Evolutionary conservation across 805 yeast genomes (phyloP).

Genomic region (Nakazawaea molendinolei): DNA sequence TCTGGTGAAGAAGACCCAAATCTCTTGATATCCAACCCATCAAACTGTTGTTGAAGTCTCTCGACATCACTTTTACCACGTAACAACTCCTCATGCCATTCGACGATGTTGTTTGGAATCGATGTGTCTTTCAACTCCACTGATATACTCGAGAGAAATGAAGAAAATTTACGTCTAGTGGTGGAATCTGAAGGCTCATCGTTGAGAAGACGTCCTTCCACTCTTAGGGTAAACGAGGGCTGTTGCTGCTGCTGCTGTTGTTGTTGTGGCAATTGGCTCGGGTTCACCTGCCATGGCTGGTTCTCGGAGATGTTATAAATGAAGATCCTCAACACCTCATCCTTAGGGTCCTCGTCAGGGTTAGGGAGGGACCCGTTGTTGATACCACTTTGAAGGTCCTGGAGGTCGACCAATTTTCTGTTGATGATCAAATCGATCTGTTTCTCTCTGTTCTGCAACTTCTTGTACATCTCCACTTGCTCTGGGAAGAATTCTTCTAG

Average conservation of each 20-base stretch:
- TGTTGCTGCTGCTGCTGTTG: conserved; percentile 22
- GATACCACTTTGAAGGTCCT: conserved; percentile 52
- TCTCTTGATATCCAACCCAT: conserved; percentile 84
- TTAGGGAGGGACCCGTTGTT: conserved; percentile 34
- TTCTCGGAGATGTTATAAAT: conserved; percentile 76
- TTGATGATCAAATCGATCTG: conserved; percentile 74
- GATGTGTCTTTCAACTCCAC: conserved; percentile 46
- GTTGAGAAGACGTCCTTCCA: conserved; percentile 76
- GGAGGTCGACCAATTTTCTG: conserved; percentile 79
- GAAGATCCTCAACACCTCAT: conserved; percentile 67
- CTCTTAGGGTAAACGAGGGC: conserved; percentile 75
- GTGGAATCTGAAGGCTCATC: conserved; percentile 45
- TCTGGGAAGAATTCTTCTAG: conserved; percentile 26
- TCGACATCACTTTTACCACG: conserved; percentile 22
- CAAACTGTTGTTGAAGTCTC: conserved; percentile 47
- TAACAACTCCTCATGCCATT: conserved; percentile 76
- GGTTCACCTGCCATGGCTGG: conserved; percentile 77
- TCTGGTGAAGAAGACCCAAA: conserved; percentile 43
- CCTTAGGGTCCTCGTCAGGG: conserved; percentile 36
- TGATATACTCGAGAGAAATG: conserved; percentile 77
- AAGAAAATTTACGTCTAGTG: conserved; percentile 57
- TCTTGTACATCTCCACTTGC: conserved; percentile 61
- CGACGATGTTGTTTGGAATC: conserved; percentile 47
- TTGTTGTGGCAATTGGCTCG: conserved; percentile 14
- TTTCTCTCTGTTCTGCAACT: conserved; percentile 74